Evolutionary conservation across 257 asterid species (phyloP).

Genomic region (Solanum chmielewskii): DNA sequence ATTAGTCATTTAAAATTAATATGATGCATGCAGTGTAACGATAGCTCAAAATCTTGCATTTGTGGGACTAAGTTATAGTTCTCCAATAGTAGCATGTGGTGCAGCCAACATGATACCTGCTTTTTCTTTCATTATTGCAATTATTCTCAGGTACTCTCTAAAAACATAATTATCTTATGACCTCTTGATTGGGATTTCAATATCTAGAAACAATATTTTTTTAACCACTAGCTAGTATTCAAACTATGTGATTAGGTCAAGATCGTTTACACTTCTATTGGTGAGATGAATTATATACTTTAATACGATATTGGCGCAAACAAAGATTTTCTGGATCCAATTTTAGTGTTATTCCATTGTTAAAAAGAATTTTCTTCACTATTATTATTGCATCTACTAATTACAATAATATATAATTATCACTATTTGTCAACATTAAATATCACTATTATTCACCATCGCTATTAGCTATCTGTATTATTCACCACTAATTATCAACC

Average conservation of each 20-base stretch:
- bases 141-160: conserved; percentile 36
- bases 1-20: neutral
- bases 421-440: neutral
- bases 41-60: conserved; percentile 65
- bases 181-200: too few relatives aligned
- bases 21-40: conserved; percentile 55
- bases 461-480: neutral
- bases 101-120: conserved; percentile 66
- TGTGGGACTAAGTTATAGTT: conserved; percentile 62
- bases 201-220: too few relatives aligned
- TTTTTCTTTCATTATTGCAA: conserved; percentile 40
- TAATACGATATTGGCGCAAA: neutral
- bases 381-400: neutral
- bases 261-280: neutral
- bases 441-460: neutral
- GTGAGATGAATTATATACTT: too few relatives aligned
- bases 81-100: conserved; percentile 64
- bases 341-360: too few relatives aligned
- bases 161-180: too few relatives aligned
- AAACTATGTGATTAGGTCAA: neutral
- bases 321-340: neutral
- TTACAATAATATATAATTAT: too few relatives aligned
- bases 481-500: neutral
- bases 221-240: neutral
- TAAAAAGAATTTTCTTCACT: neutral